Evolutionary conservation across 805 yeast genomes (phyloP).

Genomic region (Ogataea thermomethanolica): DNA sequence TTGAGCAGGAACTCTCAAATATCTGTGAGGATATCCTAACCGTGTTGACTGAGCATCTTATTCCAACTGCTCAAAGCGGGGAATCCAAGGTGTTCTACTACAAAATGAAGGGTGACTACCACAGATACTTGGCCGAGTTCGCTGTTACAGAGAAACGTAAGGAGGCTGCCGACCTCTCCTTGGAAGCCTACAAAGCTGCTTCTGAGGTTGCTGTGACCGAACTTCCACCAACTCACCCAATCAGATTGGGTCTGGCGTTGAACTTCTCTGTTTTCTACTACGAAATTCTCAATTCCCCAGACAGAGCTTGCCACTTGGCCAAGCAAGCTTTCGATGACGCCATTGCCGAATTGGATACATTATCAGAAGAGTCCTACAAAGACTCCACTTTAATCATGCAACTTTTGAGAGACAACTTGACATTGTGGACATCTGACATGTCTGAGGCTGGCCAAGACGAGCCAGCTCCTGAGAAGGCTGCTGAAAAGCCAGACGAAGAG

Average conservation of each 20-base stretch:
- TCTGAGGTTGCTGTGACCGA: slow-evolving; percentile 96
- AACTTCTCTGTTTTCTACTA: slow-evolving; percentile 97
- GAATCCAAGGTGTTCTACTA: slow-evolving; percentile 97
- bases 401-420: slow-evolving; percentile 95
- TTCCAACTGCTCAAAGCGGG: slow-evolving; percentile 92
- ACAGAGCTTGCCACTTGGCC: slow-evolving; percentile 97
- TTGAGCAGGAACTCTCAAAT: slow-evolving; percentile 86
- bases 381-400: slow-evolving; percentile 99
- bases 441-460: slow-evolving; percentile 73
- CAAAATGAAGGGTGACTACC: slow-evolving; percentile 99
- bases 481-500: slow-evolving; percentile 31
- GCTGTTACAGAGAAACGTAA: slow-evolving; percentile 89
- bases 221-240: slow-evolving; percentile 98
- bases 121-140: slow-evolving; percentile 97
- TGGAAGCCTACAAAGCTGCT: slow-evolving; percentile 93
- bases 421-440: slow-evolving; percentile 96
- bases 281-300: slow-evolving; percentile 97
- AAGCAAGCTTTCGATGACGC: slow-evolving; percentile 99
- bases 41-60: slow-evolving; percentile 84
- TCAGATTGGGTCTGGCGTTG: slow-evolving; percentile 95
- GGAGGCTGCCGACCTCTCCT: slow-evolving; percentile 86
- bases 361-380: slow-evolving; percentile 97
- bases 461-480: slow-evolving; percentile 36
- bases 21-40: slow-evolving; percentile 92
- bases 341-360: slow-evolving; percentile 95